Base-by-base conservation (phyloP, 768 basidiomycete genomes). In the Amanita muscaria region DNA sequence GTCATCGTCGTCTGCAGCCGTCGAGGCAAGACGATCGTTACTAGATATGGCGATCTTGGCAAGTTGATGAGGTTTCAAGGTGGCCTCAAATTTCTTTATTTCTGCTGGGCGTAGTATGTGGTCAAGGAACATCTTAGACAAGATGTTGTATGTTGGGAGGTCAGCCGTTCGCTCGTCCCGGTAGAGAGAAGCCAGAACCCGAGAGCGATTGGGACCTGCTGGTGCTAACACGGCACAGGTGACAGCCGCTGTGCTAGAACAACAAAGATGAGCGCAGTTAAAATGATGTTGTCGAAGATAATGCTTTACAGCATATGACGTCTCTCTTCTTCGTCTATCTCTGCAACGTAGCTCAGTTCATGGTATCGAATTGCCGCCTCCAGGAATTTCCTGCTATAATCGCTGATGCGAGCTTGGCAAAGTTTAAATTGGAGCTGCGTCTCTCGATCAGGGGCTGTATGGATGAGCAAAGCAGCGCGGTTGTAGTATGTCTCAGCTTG, bases 401-500 rank as follows among this genome's bases (percentile, higher is more conserved):
- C 96, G 51, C 83, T 86, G 58, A 99, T 88, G 37, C 93, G 77
- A 16, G 96, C 96, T 68, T 98, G 89, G 54, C 85, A 91, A 19
- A 93, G 76, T 63, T 92, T 94, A 70, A 88, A 93, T 54, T 80
- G 74, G 18, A 94, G 73, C 29, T 83, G 70, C 11, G 83, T 86
- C 59, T 84, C 87, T 54, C 78, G 80, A 64, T 97, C 81, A 12
- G 69, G 71, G 30, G 85, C 78, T 12, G 82, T 78, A 59, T 91
- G 86, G 18, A 89, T 81, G 16, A 97, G 76, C 16, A 92, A 76
- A 1, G 91, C 88, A 15, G 96, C 96, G 44, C 96, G 87, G 57
- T 93, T 94, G 63, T 94, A 94, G 64, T 92, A 98, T 2, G 91
- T 88, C 60, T 98, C 94, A n/a, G 96, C 96, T 62, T 92, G 88